Conservation (phyloP, 345 rosid genomes). For the Angophora floribunda region DNA sequence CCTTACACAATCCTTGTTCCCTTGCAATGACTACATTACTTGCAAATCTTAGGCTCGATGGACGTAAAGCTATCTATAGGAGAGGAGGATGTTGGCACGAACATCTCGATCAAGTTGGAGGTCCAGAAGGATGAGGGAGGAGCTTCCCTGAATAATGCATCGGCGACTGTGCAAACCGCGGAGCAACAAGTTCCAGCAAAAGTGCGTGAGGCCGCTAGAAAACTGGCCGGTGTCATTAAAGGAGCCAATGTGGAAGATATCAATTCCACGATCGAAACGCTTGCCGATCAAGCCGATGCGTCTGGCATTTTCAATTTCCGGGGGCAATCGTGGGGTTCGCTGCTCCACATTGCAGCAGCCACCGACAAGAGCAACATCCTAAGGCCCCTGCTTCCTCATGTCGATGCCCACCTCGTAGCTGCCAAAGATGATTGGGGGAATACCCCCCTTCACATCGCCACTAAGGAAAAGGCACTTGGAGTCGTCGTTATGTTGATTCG, state of each 20-base stretch:
- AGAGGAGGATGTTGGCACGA: neutral
- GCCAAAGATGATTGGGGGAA: neutral
- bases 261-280: fast-evolving
- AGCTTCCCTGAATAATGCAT: too few species aligned
- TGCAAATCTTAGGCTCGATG: neutral
- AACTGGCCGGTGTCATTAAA: fast-evolving
- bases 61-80: neutral
- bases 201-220: fast-evolving
- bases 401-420: neutral
- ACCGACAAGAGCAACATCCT: neutral
- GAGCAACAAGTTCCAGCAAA: neutral
- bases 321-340: too few species aligned
- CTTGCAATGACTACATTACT: neutral
- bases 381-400: fast-evolving
- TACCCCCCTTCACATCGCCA: neutral
- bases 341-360: neutral
- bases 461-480: neutral
- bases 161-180: neutral
- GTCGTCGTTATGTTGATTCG: neutral
- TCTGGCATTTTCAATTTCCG: too few species aligned
- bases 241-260: neutral
- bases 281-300: neutral
- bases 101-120: neutral
- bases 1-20: neutral
- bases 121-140: neutral